These are phyloP conservation scores for Penicillium bovifimosum DNA, from an alignment of 495 filamentous ascomycete species.

Conservation along the genomic window DNA sequence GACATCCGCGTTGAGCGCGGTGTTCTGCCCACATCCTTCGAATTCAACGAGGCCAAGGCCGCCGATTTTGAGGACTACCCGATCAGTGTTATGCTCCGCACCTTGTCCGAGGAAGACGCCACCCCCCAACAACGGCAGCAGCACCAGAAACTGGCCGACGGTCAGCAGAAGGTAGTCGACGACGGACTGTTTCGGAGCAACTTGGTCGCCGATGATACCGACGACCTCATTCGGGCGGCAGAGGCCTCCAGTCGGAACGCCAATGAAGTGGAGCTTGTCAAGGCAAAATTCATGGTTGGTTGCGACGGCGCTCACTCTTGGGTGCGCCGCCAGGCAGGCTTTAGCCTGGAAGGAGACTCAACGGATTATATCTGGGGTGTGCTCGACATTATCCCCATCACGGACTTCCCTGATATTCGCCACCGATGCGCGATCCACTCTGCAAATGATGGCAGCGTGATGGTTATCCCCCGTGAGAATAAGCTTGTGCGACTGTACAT, in stretches of 20 bases:
- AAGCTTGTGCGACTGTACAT: conserved; percentile 65
- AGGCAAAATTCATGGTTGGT: conserved; percentile 59
- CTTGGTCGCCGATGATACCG: conserved; percentile 49
- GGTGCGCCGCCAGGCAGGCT: conserved; percentile 49
- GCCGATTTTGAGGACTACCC: conserved; percentile 48
- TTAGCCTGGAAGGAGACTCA: conserved; percentile 50
- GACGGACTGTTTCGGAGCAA: conserved; percentile 57
- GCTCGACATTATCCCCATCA: conserved; percentile 56
- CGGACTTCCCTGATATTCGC: conserved; percentile 63
- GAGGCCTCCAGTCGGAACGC: conserved; percentile 13
- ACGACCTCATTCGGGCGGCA: conserved; percentile 44
- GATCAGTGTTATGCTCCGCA: conserved; percentile 41
- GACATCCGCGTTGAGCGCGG: conserved; percentile 39
- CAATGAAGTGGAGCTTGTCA: conserved; percentile 34
- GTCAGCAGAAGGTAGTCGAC: conserved; percentile 11
- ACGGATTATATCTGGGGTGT: conserved; percentile 60
- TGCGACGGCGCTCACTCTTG: conserved; percentile 60
- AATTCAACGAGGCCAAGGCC: conserved; percentile 35
- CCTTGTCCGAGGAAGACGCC: conserved; percentile 41
- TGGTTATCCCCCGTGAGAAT: conserved; percentile 64
- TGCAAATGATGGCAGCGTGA: conserved; percentile 51
- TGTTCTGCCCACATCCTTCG: conserved; percentile 39
- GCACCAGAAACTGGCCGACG: conserved; percentile 5
- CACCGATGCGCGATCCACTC: conserved; percentile 59
- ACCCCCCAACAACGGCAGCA: conserved; percentile 16